Conservation (phyloP, 2,329 filamentous ascomycete species). For the Incumbomyces lentus region DNA sequence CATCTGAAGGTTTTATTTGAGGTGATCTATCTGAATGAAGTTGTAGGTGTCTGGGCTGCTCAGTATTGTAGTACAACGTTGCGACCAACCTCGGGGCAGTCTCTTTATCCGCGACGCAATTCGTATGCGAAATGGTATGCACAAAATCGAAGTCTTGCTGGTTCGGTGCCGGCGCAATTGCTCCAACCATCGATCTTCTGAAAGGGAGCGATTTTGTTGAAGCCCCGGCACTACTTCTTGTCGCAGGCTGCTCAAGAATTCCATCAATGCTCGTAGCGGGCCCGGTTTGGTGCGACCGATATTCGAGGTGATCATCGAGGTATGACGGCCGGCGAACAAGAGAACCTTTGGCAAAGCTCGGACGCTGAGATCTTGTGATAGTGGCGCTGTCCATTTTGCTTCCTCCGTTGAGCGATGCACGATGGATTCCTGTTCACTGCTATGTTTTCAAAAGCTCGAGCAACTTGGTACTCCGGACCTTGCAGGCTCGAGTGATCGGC, state of each 20-base stretch:
- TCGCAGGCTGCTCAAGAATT: constrained; percentile 17
- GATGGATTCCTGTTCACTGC: neutral
- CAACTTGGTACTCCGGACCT: too few relatives aligned
- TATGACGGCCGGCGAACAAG: constrained; percentile 33
- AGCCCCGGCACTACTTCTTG: constrained; percentile 10
- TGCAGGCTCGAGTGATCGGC: neutral
- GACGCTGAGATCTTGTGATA: constrained; percentile 27
- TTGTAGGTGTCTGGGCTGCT: constrained; percentile 33
- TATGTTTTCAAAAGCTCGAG: neutral
- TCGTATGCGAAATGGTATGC: constrained; percentile 36
- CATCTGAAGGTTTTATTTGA: constrained; percentile 24
- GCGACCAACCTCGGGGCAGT: constrained; percentile 36
- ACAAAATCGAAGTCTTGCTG: constrained; percentile 36
- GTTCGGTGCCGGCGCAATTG: constrained; percentile 17
- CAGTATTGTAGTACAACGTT: constrained; percentile 40
- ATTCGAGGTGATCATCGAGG: constrained; percentile 40
- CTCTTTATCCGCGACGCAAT: constrained; percentile 28
- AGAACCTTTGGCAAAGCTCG: constrained; percentile 32
- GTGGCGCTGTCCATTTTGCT: constrained; percentile 4
- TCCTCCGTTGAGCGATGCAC: neutral
- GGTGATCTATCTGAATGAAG: constrained; percentile 39
- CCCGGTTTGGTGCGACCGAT: constrained; percentile 22
- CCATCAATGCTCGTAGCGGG: constrained; percentile 21
- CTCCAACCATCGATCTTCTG: constrained; percentile 16
- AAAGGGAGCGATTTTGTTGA: constrained; percentile 14